Base-by-base conservation (phyloP, 495 filamentous ascomycete species). In the Daldinia bambusicola region DNA sequence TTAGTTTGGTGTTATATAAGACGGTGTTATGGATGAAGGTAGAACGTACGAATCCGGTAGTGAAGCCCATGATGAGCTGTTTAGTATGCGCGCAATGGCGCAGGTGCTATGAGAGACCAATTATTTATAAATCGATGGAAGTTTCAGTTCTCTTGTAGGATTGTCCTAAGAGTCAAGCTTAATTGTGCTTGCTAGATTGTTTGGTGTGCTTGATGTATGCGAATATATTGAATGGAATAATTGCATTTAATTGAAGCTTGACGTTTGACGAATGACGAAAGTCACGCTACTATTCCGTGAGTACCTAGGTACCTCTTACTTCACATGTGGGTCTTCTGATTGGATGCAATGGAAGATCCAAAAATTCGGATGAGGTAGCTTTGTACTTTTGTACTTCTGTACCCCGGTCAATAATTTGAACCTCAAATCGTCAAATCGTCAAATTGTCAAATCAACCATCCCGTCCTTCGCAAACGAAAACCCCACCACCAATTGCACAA, bases 21-120 rank as follows among this genome's bases (percentile, higher is more conserved):
- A 52, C 55, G 13, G 10, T 22, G 37, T 36, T 0, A 14, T 40
- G 14, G 14, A 26, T 26, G 3, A 26, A 26, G 26, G 18, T 9
- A 22, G 16, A 60, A 70, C 89, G 57, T 86, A 97, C 94, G 73
- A 97, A 92, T 78, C 94, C 94, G 14, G 90, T 84, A 69, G 90
- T 86, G 83, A 93, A 93, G 63, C 91, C 90, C 92, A 94, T 93
- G 66, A 6, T 74, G 68, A 75, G 66, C 55, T 65, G 55, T 36
- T 74, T 22, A 18, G 16, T 64, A 16, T 64, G 69, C 65, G 69
- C 71, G 12, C 75, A 37, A 69, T n/a, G 55, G 75, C 71, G 78
- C 77, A 66, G 22, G 13, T 65, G 5, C 12, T 53, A 31, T 48
- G 5, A 41, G 41, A 41, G 58, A n/a, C 69, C 75, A 75, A 75